Base-by-base conservation (phyloP, 2,329 filamentous ascomycete genomes). In the Fusarium euwallaceae region DNA sequence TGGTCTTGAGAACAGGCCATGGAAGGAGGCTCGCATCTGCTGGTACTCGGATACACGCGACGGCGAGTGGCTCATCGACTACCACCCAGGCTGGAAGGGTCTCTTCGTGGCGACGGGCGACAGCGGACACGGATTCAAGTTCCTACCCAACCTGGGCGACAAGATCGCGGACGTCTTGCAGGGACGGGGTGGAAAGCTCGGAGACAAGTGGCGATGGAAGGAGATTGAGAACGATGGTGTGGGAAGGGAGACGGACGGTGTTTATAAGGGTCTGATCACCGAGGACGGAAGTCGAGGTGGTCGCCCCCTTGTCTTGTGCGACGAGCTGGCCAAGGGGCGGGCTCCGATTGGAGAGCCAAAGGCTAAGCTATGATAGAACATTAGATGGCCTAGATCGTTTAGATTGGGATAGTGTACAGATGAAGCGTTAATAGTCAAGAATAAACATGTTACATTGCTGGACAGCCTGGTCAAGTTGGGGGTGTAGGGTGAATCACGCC, bases 11-110 rank as follows among this genome's bases (percentile, higher is more conserved):
- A 85, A 87, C 27, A 86, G 92, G 29, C 88, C 90, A 2, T 94
- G 93, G 84, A 83, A 83, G 67, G 84, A 86, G 63, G 92, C 90
- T 2, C 86, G 92, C 27, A 83, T 94, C 63, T 95, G 93, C 84
- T 95, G 93, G 93, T 95, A 95, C 80, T 91, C 90, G 6, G 93
- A 95, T 83, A 95, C 93, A 76, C 87, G 90, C 9, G 90, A 89
- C 20, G 92, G 90, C 24, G 91, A 95, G 79, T 95, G 93, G 84
- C 86, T 95, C 64, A 87, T 94, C 70, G 89, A 92, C 78, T 91
- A 92, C 81, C 92, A 94, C 77, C 92, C 93, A 0, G 82, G 86
- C 17, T 89, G 89, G 81, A 80, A 86, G 66, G 87, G 87, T 16
- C 82, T 92, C 5, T 92, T 92, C 76, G 77, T 92, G 27, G 89